A percentile compares a stretch with the other conserved stretches of the same genome.
Evolutionary conservation across 2,329 filamentous ascomycete genomes (phyloP).

Genomic region (Sporothrix inflata): DNA sequence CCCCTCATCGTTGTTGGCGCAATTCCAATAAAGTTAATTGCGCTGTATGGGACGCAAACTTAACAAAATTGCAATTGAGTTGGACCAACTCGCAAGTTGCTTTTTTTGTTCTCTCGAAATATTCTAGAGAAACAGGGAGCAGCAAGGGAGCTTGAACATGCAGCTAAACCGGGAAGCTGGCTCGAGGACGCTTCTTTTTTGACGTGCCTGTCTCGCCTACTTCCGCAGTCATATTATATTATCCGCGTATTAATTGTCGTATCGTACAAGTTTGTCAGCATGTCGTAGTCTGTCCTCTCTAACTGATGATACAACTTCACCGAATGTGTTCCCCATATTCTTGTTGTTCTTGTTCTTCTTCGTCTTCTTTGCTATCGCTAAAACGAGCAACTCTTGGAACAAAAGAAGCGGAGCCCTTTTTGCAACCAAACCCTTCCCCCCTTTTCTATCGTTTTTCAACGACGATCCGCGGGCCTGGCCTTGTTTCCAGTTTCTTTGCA

Average conservation of each 20-base stretch:
- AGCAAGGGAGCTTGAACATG: not conserved
- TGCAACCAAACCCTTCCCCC: not conserved
- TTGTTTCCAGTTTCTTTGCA: not conserved
- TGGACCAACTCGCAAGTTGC: not conserved
- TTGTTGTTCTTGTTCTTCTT: not conserved
- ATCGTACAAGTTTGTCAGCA: not conserved
- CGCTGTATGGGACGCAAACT: not conserved
- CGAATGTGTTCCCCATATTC: not conserved
- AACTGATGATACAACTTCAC: too few relatives aligned
- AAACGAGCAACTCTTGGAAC: not conserved
- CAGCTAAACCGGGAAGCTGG: not conserved
- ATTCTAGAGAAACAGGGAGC: not conserved
- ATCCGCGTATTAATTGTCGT: constrained; percentile 17
- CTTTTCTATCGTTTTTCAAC: not conserved
- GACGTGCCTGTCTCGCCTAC: not conserved
- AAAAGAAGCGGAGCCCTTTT: not conserved
- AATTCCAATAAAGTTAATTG: not conserved
- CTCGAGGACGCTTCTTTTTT: not conserved
- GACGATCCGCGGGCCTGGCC: constrained; percentile 16
- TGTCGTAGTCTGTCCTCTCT: not conserved
- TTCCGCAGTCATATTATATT: constrained; percentile 10
- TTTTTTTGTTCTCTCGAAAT: not conserved
- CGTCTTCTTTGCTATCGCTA: not conserved
- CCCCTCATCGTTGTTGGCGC: not conserved
- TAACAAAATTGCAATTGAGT: not conserved